Conservation (phyloP, 208 protist genomes). For the Histomonas meleagridis region DNA sequence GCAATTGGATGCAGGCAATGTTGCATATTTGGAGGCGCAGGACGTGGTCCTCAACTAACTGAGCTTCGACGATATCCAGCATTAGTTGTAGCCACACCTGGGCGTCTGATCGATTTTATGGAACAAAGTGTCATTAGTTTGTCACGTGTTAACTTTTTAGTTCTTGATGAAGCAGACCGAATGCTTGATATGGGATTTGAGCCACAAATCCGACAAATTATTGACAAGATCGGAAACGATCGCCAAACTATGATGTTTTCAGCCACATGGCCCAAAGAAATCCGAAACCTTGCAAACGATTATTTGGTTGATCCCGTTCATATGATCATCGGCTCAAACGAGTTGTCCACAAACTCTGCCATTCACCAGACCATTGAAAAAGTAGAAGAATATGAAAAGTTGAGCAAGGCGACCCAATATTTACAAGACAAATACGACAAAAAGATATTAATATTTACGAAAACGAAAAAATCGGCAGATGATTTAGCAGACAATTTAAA, state of each 20-base stretch:
- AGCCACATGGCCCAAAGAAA: slow-evolving; percentile 68
- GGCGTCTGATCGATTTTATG: slow-evolving; percentile 66
- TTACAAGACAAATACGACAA: slow-evolving; percentile 23
- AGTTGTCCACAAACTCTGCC: slow-evolving; percentile 47
- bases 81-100: slow-evolving; percentile 69
- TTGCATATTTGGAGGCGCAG: slow-evolving; percentile 55
- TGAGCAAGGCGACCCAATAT: not conserved
- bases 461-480: slow-evolving; percentile 95
- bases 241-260: slow-evolving; percentile 52
- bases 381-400: slow-evolving; percentile 57
- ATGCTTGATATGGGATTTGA: slow-evolving; percentile 68
- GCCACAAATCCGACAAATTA: slow-evolving; percentile 47
- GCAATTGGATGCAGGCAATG: slow-evolving; percentile 28
- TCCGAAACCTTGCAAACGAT: slow-evolving; percentile 74
- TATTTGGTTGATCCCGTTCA: slow-evolving; percentile 86
- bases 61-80: slow-evolving; percentile 82
- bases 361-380: slow-evolving; percentile 53
- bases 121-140: slow-evolving; percentile 53
- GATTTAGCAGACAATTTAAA: slow-evolving; percentile 76
- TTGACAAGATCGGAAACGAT: slow-evolving; percentile 14
- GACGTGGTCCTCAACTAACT: slow-evolving; percentile 69
- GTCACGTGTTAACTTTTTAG: slow-evolving; percentile 29
- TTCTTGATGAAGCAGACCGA: slow-evolving; percentile 65
- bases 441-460: slow-evolving; percentile 72
- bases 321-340: slow-evolving; percentile 76